phyloP scores from a whole-genome alignment of 1,284 basidiomycete genomes.

The Fistulina hepatica region DNA sequence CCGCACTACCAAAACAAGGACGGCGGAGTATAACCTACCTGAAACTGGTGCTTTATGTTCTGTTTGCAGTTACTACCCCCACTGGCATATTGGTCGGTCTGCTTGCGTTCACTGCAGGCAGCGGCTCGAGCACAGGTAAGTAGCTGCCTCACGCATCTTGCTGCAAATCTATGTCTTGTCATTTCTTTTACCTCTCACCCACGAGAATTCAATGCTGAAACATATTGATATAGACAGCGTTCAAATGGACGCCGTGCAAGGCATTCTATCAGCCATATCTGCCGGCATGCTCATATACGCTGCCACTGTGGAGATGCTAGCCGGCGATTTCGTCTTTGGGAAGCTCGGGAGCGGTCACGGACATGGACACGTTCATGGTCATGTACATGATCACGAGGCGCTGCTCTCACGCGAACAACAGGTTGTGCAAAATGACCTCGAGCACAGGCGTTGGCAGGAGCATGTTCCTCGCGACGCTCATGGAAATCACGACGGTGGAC shows the following conservation, averaged over 20 bases:
- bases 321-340: constrained; percentile 62
- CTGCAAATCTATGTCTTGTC: constrained; percentile 2
- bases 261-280: constrained; percentile 64
- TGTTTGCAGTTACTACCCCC: constrained; percentile 67
- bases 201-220: background rate
- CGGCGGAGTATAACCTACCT: too few species aligned
- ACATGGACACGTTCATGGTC: constrained; percentile 22
- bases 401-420: constrained; percentile 2
- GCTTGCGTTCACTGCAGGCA: constrained; percentile 27
- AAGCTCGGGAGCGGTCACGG: constrained; percentile 32
- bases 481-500: too few species aligned
- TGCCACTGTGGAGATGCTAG: constrained; percentile 71
- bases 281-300: constrained; percentile 73
- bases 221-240: constrained; percentile 2
- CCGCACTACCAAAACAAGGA: constrained; percentile 53
- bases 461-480: too few species aligned
- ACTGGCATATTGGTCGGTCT: constrained; percentile 52
- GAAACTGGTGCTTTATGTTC: constrained; percentile 38
- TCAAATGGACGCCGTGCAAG: constrained; percentile 46
- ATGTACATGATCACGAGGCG: constrained; percentile 15
- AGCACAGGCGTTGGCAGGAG: too few species aligned
- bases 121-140: constrained; percentile 22
- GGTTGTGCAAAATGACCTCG: constrained; percentile 7
- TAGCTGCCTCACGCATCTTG: constrained; percentile 1
- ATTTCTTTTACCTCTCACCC: background rate